These are phyloP conservation scores for Hordeum pubiflorum DNA, from an alignment of 202 grass and related monocot species.

Conservation along the genomic window DNA sequence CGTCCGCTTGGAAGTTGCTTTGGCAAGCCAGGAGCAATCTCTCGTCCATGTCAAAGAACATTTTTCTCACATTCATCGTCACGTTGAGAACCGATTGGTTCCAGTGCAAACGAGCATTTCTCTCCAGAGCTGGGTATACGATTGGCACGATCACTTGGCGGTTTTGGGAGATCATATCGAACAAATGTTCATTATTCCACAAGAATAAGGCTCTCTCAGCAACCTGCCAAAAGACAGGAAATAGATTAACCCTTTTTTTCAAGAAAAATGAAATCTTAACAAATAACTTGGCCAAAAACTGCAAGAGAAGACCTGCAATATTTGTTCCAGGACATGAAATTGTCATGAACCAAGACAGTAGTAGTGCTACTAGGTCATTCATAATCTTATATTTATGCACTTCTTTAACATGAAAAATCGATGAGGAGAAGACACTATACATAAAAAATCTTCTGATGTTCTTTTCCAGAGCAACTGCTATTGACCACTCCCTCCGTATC, in stretches of 20 bases:
- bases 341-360: slow-evolving; percentile 7
- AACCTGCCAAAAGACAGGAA: slow-evolving; percentile 43
- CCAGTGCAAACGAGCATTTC: slow-evolving; percentile 69
- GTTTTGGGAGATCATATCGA: slow-evolving; percentile 74
- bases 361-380: neutral
- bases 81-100: slow-evolving; percentile 78
- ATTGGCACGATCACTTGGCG: slow-evolving; percentile 64
- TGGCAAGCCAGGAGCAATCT: slow-evolving; percentile 61
- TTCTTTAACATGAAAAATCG: neutral
- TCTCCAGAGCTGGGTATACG: slow-evolving; percentile 73
- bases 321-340: neutral
- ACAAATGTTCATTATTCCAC: slow-evolving; percentile 88
- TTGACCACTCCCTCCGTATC: neutral
- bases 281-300: neutral
- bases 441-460: neutral
- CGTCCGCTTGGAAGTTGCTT: slow-evolving; percentile 62
- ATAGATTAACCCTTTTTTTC: neutral
- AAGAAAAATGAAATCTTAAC: neutral
- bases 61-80: slow-evolving; percentile 74
- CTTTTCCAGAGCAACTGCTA: neutral
- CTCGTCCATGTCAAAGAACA: slow-evolving; percentile 88
- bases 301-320: neutral
- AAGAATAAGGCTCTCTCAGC: slow-evolving; percentile 86
- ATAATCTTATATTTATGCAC: slow-evolving; percentile 17
- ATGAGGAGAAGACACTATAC: neutral